Evolutionary conservation across 176 grass and related monocot genomes (phyloP).

Genomic region (bread wheat (Triticum aestivum)): DNA sequence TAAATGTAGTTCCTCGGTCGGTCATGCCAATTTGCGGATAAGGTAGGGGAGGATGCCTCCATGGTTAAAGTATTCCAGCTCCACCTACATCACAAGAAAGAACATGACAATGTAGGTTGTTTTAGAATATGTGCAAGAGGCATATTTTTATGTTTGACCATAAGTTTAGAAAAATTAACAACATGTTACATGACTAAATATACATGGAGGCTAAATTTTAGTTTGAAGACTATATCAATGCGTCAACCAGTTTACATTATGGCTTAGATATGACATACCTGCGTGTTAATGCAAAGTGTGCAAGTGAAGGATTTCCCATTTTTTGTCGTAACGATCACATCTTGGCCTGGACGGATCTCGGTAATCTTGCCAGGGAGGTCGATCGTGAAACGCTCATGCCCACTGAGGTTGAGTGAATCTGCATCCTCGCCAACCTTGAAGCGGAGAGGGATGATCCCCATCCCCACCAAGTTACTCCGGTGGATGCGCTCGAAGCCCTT

Average conservation of each 20-base stretch:
- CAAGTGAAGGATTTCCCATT: constrained; percentile 80
- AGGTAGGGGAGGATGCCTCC: constrained; percentile 88
- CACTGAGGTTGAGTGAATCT: constrained; percentile 75
- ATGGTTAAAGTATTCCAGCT: constrained; percentile 85
- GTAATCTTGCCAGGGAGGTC: constrained; percentile 58
- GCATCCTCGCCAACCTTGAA: constrained; percentile 82
- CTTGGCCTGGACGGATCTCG: constrained; percentile 84
- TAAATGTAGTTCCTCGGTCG: background rate
- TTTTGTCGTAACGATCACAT: constrained; percentile 57
- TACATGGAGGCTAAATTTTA: background rate
- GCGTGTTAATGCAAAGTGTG: constrained; percentile 65
- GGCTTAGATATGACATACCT: constrained; percentile 44
- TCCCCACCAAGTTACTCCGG: constrained; percentile 90
- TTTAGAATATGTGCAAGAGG: background rate
- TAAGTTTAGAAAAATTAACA: too few relatives aligned
- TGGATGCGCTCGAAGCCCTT: constrained; percentile 99
- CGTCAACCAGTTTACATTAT: background rate
- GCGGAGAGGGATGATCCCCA: constrained; percentile 90
- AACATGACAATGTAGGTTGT: background rate
- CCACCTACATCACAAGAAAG: constrained; percentile 55
- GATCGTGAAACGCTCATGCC: constrained; percentile 72
- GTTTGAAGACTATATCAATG: background rate
- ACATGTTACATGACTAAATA: background rate
- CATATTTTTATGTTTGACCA: background rate
- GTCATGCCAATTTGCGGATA: constrained; percentile 62